A percentile compares a stretch with the other conserved stretches of the same genome.
phyloP scores from a whole-genome alignment of 768 basidiomycete species.

The Saitozyma podzolica region DNA sequence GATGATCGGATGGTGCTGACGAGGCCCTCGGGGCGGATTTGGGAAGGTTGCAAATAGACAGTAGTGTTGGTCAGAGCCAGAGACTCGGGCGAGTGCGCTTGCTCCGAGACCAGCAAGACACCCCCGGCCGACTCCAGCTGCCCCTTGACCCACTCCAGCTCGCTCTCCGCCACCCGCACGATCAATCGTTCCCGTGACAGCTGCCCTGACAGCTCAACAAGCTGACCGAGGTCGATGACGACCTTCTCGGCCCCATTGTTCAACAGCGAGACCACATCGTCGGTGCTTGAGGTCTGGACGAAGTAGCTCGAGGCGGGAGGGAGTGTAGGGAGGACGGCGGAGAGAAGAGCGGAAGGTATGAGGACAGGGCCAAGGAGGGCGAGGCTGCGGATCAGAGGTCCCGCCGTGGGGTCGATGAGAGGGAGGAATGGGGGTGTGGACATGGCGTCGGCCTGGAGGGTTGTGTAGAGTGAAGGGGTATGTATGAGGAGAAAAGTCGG shows the following conservation, averaged over 20 bases:
- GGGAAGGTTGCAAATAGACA: constrained; percentile 52
- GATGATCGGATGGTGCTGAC: background rate
- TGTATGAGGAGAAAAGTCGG: background rate
- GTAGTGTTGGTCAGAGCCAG: constrained; percentile 34
- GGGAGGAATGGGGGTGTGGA: constrained; percentile 52
- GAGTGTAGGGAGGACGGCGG: constrained; percentile 49
- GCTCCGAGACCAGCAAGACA: constrained; percentile 60
- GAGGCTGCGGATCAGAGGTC: constrained; percentile 62
- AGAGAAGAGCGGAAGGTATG: constrained; percentile 52
- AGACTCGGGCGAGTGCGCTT: constrained; percentile 48
- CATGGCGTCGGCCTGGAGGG: constrained; percentile 19
- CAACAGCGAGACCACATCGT: constrained; percentile 58
- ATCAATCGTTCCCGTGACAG: constrained; percentile 72
- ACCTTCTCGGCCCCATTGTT: constrained; percentile 79
- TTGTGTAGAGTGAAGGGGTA: too few species aligned
- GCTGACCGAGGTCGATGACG: constrained; percentile 64
- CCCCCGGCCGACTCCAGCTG: constrained; percentile 74
- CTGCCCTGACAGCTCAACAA: constrained; percentile 57
- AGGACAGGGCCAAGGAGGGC: constrained; percentile 77
- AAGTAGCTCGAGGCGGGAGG: constrained; percentile 50
- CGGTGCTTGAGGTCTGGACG: constrained; percentile 26
- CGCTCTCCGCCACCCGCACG: constrained; percentile 67
- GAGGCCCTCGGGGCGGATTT: background rate
- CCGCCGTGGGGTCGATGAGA: constrained; percentile 50
- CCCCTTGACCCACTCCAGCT: constrained; percentile 67